Conservation (phyloP, 139 green algal genomes). For the Medakamo hakoo region DNA sequence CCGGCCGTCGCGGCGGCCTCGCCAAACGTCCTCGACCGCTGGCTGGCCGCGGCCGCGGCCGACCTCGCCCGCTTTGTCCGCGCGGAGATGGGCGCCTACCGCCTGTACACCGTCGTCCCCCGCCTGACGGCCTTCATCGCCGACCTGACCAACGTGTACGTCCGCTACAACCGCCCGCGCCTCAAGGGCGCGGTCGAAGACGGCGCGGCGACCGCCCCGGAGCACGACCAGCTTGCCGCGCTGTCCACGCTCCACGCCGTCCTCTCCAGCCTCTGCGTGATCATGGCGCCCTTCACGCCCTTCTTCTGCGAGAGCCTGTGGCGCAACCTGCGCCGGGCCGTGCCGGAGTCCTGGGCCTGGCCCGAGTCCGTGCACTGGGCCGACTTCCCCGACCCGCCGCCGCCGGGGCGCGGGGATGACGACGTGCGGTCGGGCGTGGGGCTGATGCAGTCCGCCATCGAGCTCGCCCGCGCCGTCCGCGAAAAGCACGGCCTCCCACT, state of each 20-base stretch:
- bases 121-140: constrained; percentile 92
- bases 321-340: constrained; percentile 65
- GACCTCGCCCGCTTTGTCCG: constrained; percentile 65
- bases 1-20: constrained; percentile 14
- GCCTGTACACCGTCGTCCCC: constrained; percentile 94
- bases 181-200: constrained; percentile 42
- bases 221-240: not conserved
- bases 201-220: constrained; percentile 21
- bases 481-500: constrained; percentile 46
- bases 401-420: constrained; percentile 20
- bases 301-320: constrained; percentile 99
- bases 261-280: constrained; percentile 73
- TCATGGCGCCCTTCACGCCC: constrained; percentile 96
- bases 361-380: constrained; percentile 73
- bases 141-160: constrained; percentile 95
- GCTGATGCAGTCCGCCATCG: constrained; percentile 79
- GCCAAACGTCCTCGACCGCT: constrained; percentile 77
- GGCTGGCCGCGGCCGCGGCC: constrained; percentile 64
- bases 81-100: constrained; percentile 90
- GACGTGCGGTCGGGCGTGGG: constrained; percentile 63
- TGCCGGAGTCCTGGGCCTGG: constrained; percentile 20
- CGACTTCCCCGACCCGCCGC: constrained; percentile 43
- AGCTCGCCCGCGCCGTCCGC: constrained; percentile 69
- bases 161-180: constrained; percentile 93
- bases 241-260: constrained; percentile 69